Evolutionary conservation across 805 yeast genomes (phyloP), one percentile per base, ranked within the genome.

Genomic region (Novakomyces olei): DNA sequence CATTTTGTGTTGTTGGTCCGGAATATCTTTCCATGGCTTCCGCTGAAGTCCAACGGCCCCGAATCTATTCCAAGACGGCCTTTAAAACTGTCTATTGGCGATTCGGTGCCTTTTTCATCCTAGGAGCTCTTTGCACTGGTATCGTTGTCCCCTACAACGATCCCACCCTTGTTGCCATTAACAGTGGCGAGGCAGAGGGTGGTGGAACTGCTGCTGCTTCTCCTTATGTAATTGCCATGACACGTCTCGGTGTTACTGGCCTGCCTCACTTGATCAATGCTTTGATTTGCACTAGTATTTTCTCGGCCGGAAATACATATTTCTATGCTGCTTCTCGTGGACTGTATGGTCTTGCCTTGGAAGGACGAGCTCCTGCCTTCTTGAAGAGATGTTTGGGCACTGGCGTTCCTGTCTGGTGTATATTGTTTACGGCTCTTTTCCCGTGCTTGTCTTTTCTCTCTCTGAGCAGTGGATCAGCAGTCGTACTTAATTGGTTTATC

Each of bases 41-140:
- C 20, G 81, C 83, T 5, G 88, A 77, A 51, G 61, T 79, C 17
- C 63, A 52, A 23, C 66, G 75, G 49, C 83, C 88, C 29, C 57
- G 73, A 43, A 58, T 58, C 35, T 52, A 75, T 2, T 60, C 75
- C 34, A 85, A 83, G 26, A 60, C 63, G 33, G 81, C 85, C 29
- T 67, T 72, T 37, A 76, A 75, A 51, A 81, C 76, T 54, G 79
- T 74, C 2, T 75, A 78, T 54, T 75, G 85, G 85, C 63, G 88
- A 54, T 71, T 77, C 37, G 55, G 71, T 9, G 50, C 73, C 41
- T 76, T 77, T 48, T 78, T 78, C 54, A 59, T 78, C 48, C 54
- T 62, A 7, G 58, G 70, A 39, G 64, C 53, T 47, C 69, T 54
- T 36, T 58, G 62, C 41, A 65, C 59, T 43, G 74, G 80, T 28